Evolutionary conservation across 164 flowering plant species (phyloP).

Genomic region (Cinnamomum micranthum): DNA sequence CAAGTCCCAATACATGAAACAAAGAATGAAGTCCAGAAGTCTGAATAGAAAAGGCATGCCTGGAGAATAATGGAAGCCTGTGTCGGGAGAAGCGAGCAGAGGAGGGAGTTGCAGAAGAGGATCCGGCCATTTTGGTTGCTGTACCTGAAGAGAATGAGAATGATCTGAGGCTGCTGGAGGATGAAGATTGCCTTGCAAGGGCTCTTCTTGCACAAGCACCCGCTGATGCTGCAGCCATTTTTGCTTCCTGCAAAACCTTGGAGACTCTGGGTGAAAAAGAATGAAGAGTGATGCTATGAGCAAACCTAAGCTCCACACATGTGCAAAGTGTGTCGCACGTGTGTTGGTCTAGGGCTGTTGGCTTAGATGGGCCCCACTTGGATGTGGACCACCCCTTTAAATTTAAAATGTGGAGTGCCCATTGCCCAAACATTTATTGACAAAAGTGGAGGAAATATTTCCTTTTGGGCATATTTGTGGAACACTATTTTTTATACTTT

Average conservation of each 20-base stretch:
- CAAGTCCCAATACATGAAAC: neutral
- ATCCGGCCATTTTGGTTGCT: neutral
- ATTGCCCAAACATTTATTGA: too few relatives aligned
- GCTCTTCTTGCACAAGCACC: slow-evolving; percentile 1
- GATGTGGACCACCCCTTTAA: too few relatives aligned
- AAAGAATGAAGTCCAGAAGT: neutral
- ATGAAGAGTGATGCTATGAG: too few relatives aligned
- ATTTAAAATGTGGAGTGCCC: too few relatives aligned
- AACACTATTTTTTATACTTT: too few relatives aligned
- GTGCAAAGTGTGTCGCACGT: neutral
- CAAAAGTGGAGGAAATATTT: too few relatives aligned
- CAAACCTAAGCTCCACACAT: neutral
- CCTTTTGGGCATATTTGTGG: too few relatives aligned
- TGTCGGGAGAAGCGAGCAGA: neutral
- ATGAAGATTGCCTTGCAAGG: neutral
- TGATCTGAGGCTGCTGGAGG: neutral
- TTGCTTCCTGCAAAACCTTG: neutral
- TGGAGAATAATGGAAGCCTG: neutral
- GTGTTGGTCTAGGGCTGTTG: neutral
- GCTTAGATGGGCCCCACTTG: too few relatives aligned
- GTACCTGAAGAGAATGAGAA: neutral
- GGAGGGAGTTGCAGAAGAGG: neutral
- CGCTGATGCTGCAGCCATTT: neutral
- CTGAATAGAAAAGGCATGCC: neutral
- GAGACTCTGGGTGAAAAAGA: neutral